Evolutionary conservation across 2,329 filamentous ascomycete species (phyloP).

Genomic region (Cladosporium halotolerans): DNA sequence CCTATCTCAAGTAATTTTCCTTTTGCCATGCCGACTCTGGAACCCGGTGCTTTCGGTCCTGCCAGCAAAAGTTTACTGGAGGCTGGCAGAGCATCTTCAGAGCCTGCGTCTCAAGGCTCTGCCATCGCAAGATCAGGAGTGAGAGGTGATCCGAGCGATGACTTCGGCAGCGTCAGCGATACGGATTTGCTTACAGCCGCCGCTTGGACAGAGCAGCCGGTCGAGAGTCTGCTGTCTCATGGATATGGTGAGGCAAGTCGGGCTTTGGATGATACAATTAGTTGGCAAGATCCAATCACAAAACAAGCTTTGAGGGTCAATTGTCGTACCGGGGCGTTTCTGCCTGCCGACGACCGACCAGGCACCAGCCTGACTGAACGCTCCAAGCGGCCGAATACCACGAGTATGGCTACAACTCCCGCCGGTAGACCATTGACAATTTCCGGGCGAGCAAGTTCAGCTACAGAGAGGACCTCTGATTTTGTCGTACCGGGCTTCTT

Average conservation of each 20-base stretch:
- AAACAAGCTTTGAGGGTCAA: conserved; percentile 49
- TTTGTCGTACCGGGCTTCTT: conserved; percentile 28
- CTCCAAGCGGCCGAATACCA: conserved; percentile 15
- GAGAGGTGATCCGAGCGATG: conserved; percentile 18
- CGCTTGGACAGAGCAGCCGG: background rate
- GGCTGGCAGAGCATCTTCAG: background rate
- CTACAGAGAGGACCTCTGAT: background rate
- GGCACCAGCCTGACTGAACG: background rate
- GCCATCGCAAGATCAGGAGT: background rate
- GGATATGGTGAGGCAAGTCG: background rate
- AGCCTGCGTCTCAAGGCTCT: background rate
- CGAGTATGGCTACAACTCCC: conserved; percentile 20
- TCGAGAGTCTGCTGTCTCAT: background rate
- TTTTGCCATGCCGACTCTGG: conserved; percentile 6
- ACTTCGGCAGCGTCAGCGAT: conserved; percentile 25
- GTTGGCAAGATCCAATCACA: conserved; percentile 59
- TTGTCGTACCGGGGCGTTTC: conserved; percentile 47
- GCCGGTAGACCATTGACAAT: conserved; percentile 31
- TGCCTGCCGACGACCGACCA: conserved; percentile 9
- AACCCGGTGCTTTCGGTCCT: conserved; percentile 8
- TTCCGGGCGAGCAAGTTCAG: conserved; percentile 14
- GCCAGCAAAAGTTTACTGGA: background rate
- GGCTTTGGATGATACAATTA: conserved; percentile 33
- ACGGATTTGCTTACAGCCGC: conserved; percentile 14
- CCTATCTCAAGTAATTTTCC: background rate